phyloP scores from a whole-genome alignment of 306 rosid species.

The Betula pendula region DNA sequence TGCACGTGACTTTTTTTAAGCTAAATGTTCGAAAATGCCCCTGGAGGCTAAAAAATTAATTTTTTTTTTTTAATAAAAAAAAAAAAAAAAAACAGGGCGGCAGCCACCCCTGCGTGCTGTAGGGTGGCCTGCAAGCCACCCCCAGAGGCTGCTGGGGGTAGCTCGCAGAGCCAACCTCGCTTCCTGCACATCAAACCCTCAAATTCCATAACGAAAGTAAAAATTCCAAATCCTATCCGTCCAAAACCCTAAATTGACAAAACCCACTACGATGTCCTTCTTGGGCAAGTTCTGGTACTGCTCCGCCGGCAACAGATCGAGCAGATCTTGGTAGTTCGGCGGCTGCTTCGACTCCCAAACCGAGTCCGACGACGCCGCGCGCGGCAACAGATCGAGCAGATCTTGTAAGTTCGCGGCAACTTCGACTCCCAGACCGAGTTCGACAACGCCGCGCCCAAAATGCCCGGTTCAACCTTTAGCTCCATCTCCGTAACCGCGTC shows the following conservation, averaged over 20 bases:
- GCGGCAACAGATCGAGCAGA: slow-evolving; percentile 66
- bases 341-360: too few species aligned
- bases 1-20: too few species aligned
- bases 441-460: slow-evolving; percentile 92
- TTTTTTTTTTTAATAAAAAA: too few species aligned
- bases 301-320: too few species aligned
- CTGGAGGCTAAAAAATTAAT: too few species aligned
- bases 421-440: slow-evolving; percentile 81
- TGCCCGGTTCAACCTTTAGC: slow-evolving; percentile 71
- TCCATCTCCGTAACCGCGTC: slow-evolving; percentile 83
- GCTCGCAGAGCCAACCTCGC: slow-evolving; percentile 88
- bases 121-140: too few species aligned
- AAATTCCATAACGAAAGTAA: neutral
- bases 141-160: too few species aligned
- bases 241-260: neutral
- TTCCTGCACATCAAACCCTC: slow-evolving; percentile 51
- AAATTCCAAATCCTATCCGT: neutral
- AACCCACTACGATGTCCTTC: slow-evolving; percentile 48
- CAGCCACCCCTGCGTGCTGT: too few species aligned
- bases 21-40: too few species aligned
- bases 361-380: too few species aligned
- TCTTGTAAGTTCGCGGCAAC: slow-evolving; percentile 74
- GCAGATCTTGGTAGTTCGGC: too few species aligned
- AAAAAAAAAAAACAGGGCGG: too few species aligned
- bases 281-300: slow-evolving; percentile 52